Conservation (phyloP, 2,329 filamentous ascomycete species). For the Didymellaceae sp. region DNA sequence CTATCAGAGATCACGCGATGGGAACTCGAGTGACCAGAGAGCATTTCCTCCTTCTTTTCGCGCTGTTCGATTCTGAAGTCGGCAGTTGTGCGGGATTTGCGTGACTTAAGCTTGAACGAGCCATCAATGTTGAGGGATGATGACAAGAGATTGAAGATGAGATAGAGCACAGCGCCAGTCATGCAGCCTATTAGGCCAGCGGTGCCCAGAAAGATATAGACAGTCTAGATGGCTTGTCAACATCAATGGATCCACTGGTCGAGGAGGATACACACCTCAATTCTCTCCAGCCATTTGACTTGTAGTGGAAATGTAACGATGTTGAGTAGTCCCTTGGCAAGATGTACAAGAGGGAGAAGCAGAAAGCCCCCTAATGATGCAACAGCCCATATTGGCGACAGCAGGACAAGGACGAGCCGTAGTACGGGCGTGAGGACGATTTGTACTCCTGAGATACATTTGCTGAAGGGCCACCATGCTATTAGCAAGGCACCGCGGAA, state of each 20-base stretch:
- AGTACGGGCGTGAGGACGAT: background rate
- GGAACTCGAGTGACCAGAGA: slow-evolving; percentile 24
- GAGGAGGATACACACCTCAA: slow-evolving; percentile 58
- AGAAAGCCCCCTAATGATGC: slow-evolving; percentile 55
- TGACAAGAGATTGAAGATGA: slow-evolving; percentile 63
- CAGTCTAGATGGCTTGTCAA: slow-evolving; percentile 42
- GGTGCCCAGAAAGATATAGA: slow-evolving; percentile 67
- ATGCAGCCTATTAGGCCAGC: slow-evolving; percentile 72
- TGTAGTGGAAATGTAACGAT: slow-evolving; percentile 57
- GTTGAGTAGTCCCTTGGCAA: slow-evolving; percentile 52
- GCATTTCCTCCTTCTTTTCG: slow-evolving; percentile 26
- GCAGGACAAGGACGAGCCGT: slow-evolving; percentile 27
- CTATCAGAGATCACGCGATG: slow-evolving; percentile 35
- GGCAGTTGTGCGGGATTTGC: slow-evolving; percentile 33
- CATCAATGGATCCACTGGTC: background rate
- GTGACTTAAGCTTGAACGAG: slow-evolving; percentile 7
- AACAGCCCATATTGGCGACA: slow-evolving; percentile 57
- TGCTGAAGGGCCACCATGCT: slow-evolving; percentile 48
- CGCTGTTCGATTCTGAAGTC: slow-evolving; percentile 39
- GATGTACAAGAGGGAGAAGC: slow-evolving; percentile 59
- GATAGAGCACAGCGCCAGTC: slow-evolving; percentile 65
- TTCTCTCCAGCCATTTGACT: slow-evolving; percentile 54
- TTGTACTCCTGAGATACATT: slow-evolving; percentile 40
- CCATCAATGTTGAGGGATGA: slow-evolving; percentile 55
- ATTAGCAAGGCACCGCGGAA: slow-evolving; percentile 43